Base-by-base conservation (phyloP, 2,329 filamentous ascomycete species). In the Aspergillus sp. region DNA sequence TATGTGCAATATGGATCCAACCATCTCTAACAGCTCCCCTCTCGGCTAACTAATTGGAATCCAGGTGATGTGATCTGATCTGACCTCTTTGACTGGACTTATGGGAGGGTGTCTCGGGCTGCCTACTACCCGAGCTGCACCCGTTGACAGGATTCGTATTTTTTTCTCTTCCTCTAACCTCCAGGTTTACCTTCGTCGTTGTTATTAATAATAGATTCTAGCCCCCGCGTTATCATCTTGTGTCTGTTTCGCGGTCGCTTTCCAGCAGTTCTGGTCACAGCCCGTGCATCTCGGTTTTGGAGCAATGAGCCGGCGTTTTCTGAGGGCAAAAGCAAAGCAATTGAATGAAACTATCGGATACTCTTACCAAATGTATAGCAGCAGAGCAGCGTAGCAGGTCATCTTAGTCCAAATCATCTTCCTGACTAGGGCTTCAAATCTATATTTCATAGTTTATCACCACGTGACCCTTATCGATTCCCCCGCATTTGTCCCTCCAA, bases 11-110 rank as follows among this genome's bases (percentile, higher is more conserved):
- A 11, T 23, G 19, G 19, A 23, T 8, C 17, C 41, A 21, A 23
- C 10, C 17, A 44, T 21, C 8, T 10, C 17, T 44, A 36, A 36
- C 19, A 13, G 41, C 19, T 23, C 41, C 8, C 41, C 10, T 13
- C 32, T 13, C 32, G 5, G 5, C 32, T 36, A 13, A 49, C 67
- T 44, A 3, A 42, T 54, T n/a, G 32, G 1, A 41, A 3, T 36
- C n/a, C 60, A 75, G 73, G 66, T 75, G 47, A 75, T 75, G 73
- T 75, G 68, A 75, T 74, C 72, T 75, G 68, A 75, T 74, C 72
- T 75, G 67, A 73, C 58, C 55, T 41, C 27, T n/a, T 32, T 27
- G 42, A 48, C 54, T 5, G 32, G 41, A 32, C 30, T 17, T 7
- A 42, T 21, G 44, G 32, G 19, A 7, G 10, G 39, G 7, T 44